phyloP scores from a whole-genome alignment of 306 rosid species.

The Begonia loranthoides region DNA sequence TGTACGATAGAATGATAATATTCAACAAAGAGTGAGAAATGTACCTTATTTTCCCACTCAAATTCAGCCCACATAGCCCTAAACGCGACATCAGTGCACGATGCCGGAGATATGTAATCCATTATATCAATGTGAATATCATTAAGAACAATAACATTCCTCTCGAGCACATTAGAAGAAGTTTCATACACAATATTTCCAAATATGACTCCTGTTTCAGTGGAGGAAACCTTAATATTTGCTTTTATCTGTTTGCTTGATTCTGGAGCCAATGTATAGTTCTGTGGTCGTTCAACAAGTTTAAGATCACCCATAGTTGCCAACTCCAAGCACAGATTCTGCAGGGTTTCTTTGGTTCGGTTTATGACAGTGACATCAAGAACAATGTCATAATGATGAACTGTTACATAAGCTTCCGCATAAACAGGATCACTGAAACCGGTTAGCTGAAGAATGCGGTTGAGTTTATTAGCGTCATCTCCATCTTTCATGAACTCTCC shows the following conservation, averaged over 20 bases:
- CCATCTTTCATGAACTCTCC: slow-evolving; percentile 88
- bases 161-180: slow-evolving; percentile 83
- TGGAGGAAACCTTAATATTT: slow-evolving; percentile 94
- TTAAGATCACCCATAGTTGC: slow-evolving; percentile 99
- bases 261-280: slow-evolving; percentile 94
- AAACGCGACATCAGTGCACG: slow-evolving; percentile 81
- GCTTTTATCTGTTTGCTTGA: slow-evolving; percentile 96
- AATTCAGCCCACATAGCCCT: slow-evolving; percentile 99
- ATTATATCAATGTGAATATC: slow-evolving; percentile 99
- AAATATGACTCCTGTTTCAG: slow-evolving; percentile 93
- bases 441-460: slow-evolving; percentile 97
- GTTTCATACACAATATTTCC: slow-evolving; percentile 96
- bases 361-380: slow-evolving; percentile 97
- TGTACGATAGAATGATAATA: no score
- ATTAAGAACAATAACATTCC: slow-evolving; percentile 85
- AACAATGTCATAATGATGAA: slow-evolving; percentile 89
- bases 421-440: slow-evolving; percentile 99
- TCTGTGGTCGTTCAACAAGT: slow-evolving; percentile 98
- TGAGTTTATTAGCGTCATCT: slow-evolving; percentile 88
- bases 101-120: slow-evolving; percentile 98
- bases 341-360: slow-evolving; percentile 92
- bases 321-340: slow-evolving; percentile 94
- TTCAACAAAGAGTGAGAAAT: not conserved
- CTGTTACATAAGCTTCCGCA: slow-evolving; percentile 98
- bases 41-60: slow-evolving; percentile 99